phyloP scores from a whole-genome alignment of 768 basidiomycete species.

The Russula virescens region DNA sequence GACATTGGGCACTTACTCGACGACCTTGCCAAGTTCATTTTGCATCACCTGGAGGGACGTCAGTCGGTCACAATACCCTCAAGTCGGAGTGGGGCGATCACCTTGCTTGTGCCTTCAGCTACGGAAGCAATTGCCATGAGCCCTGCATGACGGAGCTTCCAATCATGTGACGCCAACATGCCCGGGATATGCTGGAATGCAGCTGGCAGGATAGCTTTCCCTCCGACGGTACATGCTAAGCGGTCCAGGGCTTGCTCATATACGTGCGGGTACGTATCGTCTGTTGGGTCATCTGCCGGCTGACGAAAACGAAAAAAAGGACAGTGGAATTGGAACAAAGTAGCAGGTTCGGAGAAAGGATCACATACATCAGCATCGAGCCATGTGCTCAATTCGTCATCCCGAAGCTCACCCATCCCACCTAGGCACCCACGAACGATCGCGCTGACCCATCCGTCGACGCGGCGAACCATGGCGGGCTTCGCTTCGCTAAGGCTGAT shows the following conservation, averaged over 20 bases:
- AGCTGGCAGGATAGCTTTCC: slow-evolving; percentile 65
- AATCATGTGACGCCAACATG: slow-evolving; percentile 77
- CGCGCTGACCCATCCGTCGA: slow-evolving; percentile 63
- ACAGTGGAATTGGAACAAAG: neutral
- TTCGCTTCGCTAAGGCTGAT: slow-evolving; percentile 71
- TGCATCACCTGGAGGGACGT: slow-evolving; percentile 54
- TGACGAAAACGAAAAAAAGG: slow-evolving; percentile 28
- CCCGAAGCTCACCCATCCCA: slow-evolving; percentile 74
- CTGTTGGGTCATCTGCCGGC: slow-evolving; percentile 57
- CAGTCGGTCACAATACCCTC: neutral
- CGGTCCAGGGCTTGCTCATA: slow-evolving; percentile 84
- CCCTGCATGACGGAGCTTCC: slow-evolving; percentile 80
- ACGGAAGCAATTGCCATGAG: slow-evolving; percentile 84
- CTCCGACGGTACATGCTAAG: slow-evolving; percentile 74
- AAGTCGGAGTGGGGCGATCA: slow-evolving; percentile 25
- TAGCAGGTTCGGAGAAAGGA: neutral
- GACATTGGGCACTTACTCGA: slow-evolving; percentile 49
- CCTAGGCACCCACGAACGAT: slow-evolving; percentile 74
- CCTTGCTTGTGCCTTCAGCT: slow-evolving; percentile 77
- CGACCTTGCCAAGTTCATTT: slow-evolving; percentile 74
- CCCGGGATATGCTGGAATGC: slow-evolving; percentile 80
- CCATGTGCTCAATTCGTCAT: slow-evolving; percentile 58
- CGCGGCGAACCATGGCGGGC: slow-evolving; percentile 61
- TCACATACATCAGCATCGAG: slow-evolving; percentile 65
- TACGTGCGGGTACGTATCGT: slow-evolving; percentile 64